These are phyloP conservation scores for Metarhizium humberi DNA, from an alignment of 2,329 filamentous ascomycete genomes.

Conservation along the genomic window DNA sequence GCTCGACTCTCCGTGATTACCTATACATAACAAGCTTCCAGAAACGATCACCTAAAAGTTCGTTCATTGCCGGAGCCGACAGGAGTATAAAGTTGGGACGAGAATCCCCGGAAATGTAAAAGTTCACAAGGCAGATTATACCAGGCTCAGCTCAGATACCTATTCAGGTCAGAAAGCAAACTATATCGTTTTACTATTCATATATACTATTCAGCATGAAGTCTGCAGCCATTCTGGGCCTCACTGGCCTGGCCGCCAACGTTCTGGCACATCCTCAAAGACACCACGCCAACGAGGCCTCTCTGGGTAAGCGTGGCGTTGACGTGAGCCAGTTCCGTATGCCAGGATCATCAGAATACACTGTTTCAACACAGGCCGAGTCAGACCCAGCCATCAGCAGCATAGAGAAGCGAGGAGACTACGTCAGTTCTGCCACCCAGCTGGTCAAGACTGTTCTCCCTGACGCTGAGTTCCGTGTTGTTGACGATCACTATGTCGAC, in stretches of 20 bases:
- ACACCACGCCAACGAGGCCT: constrained; percentile 14
- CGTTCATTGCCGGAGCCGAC: not conserved
- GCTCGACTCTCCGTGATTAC: not conserved
- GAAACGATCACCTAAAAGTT: not conserved
- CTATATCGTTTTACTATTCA: not conserved
- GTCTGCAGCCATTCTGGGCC: constrained; percentile 22
- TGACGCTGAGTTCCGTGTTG: constrained; percentile 36
- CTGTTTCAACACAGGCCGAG: constrained; percentile 11
- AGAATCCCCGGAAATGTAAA: not conserved
- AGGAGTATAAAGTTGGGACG: not conserved
- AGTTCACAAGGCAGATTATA: not conserved
- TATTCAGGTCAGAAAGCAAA: not conserved
- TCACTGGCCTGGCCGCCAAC: constrained; percentile 22
- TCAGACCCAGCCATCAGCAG: constrained; percentile 13
- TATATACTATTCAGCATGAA: constrained; percentile 16
- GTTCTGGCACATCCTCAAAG: constrained; percentile 22
- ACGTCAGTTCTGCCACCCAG: constrained; percentile 34
- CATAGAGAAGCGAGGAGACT: constrained; percentile 20
- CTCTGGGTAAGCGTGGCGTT: constrained; percentile 19
- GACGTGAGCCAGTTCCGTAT: constrained; percentile 24
- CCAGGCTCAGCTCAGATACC: not conserved
- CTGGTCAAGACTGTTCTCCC: constrained; percentile 29
- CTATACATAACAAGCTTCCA: not conserved
- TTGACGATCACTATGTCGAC: constrained; percentile 44
- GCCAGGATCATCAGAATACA: constrained; percentile 21